These are phyloP conservation scores for Clohesyomyces aquaticus DNA, from an alignment of 495 filamentous ascomycete species.

Conservation along the genomic window DNA sequence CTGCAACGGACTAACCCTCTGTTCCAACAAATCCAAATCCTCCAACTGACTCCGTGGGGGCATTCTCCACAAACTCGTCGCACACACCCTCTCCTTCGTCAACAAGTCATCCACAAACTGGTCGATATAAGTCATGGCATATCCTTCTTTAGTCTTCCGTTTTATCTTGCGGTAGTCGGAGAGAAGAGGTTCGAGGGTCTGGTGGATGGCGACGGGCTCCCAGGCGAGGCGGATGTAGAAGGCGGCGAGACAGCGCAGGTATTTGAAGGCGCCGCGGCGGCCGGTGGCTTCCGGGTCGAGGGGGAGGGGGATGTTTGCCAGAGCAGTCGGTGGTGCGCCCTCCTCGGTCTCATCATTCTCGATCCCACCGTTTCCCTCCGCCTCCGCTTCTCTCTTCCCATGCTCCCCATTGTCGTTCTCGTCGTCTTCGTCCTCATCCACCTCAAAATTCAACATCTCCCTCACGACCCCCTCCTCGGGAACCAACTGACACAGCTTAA, in stretches of 20 bases:
- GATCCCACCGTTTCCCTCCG: slow-evolving; percentile 65
- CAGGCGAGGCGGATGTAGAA: slow-evolving; percentile 95
- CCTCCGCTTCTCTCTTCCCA: slow-evolving; percentile 20
- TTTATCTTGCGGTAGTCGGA: slow-evolving; percentile 83
- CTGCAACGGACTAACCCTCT: slow-evolving; percentile 76
- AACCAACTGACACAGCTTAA: slow-evolving; percentile 89
- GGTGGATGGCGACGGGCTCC: slow-evolving; percentile 77
- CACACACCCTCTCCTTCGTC: slow-evolving; percentile 86
- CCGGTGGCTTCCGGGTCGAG: slow-evolving; percentile 20
- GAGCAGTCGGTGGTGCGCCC: too few relatives aligned
- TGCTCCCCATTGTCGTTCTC: slow-evolving; percentile 51
- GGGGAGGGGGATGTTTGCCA: too few relatives aligned
- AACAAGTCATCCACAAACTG: slow-evolving; percentile 92
- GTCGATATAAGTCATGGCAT: slow-evolving; percentile 79
- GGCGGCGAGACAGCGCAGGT: slow-evolving; percentile 81
- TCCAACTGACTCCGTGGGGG: slow-evolving; percentile 80
- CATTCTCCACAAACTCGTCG: slow-evolving; percentile 90
- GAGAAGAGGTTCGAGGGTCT: slow-evolving; percentile 78
- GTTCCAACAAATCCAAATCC: slow-evolving; percentile 85
- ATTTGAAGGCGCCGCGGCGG: slow-evolving; percentile 53
- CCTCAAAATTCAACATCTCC: slow-evolving; percentile 71
- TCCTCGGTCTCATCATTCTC: too few relatives aligned
- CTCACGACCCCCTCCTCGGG: slow-evolving; percentile 78
- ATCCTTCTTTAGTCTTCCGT: slow-evolving; percentile 71
- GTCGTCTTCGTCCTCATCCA: slow-evolving; percentile 56